These are phyloP conservation scores for Leucoagaricus sp. DNA, from an alignment of 1,284 basidiomycete genomes.

Conservation along the genomic window DNA sequence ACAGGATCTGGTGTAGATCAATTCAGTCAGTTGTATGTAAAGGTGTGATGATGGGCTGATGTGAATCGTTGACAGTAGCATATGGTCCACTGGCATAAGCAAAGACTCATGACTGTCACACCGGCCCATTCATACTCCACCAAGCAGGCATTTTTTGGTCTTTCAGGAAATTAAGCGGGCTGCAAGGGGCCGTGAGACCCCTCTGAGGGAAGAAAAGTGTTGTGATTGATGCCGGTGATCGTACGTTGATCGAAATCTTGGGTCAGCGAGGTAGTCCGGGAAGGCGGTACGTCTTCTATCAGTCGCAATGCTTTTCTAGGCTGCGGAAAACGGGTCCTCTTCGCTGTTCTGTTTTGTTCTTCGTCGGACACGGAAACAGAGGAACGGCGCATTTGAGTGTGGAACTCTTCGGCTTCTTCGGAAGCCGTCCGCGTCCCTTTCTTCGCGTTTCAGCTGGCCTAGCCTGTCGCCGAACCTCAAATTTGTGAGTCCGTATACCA, in stretches of 20 bases:
- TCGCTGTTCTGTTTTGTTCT: no score
- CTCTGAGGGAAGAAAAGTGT: not conserved
- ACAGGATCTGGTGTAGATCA: slow-evolving; percentile 3
- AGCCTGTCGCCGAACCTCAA: not conserved
- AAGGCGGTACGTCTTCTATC: not conserved
- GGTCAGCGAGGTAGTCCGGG: not conserved
- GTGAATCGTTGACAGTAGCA: slow-evolving; percentile 15
- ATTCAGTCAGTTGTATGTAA: slow-evolving; percentile 4
- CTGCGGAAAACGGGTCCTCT: no score
- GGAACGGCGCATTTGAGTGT: not conserved
- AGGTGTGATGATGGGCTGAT: slow-evolving; percentile 9
- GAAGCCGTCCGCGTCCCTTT: not conserved
- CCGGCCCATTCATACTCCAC: slow-evolving; percentile 12
- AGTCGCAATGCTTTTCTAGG: not conserved
- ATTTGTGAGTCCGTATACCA: not conserved
- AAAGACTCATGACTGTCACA: slow-evolving; percentile 12
- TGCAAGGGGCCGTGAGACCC: not conserved
- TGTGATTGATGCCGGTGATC: slow-evolving; percentile 3
- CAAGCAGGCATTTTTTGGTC: not conserved
- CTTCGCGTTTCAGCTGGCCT: slow-evolving; percentile 11
- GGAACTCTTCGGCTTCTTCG: slow-evolving; percentile 10
- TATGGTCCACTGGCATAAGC: slow-evolving; percentile 6
- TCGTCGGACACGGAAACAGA: slow-evolving; percentile 1
- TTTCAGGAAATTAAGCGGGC: slow-evolving; percentile 9
- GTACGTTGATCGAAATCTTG: not conserved